A percentile compares a stretch with the other conserved stretches of the same genome.
phyloP scores from a whole-genome alignment of 176 grass and related monocot species.

The Poa pratensis region DNA sequence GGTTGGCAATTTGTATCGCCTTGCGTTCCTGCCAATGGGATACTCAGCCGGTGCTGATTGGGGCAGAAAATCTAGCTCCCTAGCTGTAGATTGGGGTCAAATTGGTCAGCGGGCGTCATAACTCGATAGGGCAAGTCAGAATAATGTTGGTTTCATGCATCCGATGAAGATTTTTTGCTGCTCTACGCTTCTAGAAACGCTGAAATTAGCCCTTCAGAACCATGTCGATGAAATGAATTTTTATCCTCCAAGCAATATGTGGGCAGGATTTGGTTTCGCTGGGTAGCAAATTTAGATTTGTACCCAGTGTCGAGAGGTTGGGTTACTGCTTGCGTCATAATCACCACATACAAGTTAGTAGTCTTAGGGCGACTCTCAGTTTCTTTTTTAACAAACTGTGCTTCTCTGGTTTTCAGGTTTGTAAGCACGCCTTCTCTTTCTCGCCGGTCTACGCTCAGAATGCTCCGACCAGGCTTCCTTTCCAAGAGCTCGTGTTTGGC shows the following conservation, averaged over 20 bases:
- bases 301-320: not conserved
- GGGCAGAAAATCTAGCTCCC: not conserved
- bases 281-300: not conserved
- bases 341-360: not conserved
- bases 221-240: not conserved
- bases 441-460: constrained; percentile 88
- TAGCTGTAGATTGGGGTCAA: not conserved
- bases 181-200: not conserved
- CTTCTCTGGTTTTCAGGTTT: constrained; percentile 69
- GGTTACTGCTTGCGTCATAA: not conserved
- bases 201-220: not conserved
- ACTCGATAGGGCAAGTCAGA: not conserved
- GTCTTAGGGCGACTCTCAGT: not conserved
- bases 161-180: too few species aligned
- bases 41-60: not conserved
- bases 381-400: not conserved
- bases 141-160: too few species aligned
- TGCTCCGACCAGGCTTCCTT: constrained; percentile 87
- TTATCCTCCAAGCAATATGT: not conserved
- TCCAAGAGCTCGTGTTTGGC: constrained; percentile 96
- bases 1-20: too few species aligned
- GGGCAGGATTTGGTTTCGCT: too few species aligned
- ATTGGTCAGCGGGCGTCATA: not conserved
- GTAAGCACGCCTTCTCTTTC: constrained; percentile 98
- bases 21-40: too few species aligned